Evolutionary conservation across 2,329 filamentous ascomycete species (phyloP).

Genomic region (Allantophomopsis lycopodina): DNA sequence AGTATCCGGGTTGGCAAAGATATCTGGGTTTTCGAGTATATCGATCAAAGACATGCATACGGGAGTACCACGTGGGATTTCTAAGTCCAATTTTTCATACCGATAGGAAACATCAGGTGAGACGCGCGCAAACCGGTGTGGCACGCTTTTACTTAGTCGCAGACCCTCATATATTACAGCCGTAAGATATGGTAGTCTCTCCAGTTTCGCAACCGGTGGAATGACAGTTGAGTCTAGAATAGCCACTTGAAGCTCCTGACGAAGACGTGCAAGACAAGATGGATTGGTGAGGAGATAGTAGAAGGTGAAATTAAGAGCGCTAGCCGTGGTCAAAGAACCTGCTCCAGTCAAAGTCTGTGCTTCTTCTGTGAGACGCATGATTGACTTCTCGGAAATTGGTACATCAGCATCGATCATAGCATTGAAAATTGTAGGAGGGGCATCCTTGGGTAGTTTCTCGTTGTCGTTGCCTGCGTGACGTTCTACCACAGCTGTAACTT

Average conservation of each 20-base stretch:
- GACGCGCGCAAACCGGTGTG: not conserved
- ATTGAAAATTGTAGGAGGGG: conserved; percentile 10
- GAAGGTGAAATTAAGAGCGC: not conserved
- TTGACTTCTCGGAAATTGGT: conserved; percentile 19
- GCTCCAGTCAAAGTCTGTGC: conserved; percentile 15
- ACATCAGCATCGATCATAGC: conserved; percentile 15
- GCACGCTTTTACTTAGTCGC: not conserved
- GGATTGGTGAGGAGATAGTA: not conserved
- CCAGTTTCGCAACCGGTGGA: not conserved
- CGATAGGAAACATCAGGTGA: not conserved
- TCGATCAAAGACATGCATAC: not conserved
- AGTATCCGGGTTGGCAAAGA: not conserved
- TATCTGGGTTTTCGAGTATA: not conserved
- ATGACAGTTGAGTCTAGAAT: too few species aligned
- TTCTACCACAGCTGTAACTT: too few species aligned
- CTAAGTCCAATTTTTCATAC: too few species aligned
- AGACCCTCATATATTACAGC: not conserved
- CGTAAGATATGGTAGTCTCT: not conserved
- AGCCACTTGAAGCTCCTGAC: too few species aligned
- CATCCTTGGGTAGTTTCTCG: too few species aligned
- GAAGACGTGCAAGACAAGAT: too few species aligned
- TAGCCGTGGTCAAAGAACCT: conserved; percentile 22
- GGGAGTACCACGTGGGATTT: not conserved
- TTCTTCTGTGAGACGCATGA: conserved; percentile 19
- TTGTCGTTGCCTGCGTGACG: too few species aligned